Percentiles rank a stretch among this genome's conserved stretches.
These are phyloP conservation scores for Fusarium verrucosum DNA, from an alignment of 2,329 filamentous ascomycete genomes.

Conservation along the genomic window DNA sequence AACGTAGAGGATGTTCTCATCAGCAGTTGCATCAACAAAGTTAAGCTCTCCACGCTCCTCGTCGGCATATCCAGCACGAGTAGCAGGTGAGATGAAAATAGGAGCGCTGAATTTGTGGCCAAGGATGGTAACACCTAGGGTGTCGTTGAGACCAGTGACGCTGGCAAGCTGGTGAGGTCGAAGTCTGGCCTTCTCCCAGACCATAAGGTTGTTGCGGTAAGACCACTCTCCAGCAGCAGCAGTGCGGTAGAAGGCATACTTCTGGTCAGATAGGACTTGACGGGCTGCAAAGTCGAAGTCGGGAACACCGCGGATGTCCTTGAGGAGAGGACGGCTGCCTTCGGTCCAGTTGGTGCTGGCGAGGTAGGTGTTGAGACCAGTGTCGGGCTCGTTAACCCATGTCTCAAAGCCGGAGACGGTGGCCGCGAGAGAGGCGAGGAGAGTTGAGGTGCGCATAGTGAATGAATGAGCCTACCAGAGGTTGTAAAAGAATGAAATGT, in stretches of 20 bases:
- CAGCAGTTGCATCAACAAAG: constrained; percentile 56
- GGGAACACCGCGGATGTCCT: constrained; percentile 55
- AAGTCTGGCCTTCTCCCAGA: constrained; percentile 57
- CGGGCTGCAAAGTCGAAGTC: constrained; percentile 62
- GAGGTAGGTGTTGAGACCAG: constrained; percentile 46
- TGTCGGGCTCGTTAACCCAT: constrained; percentile 51
- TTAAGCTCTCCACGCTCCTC: constrained; percentile 56
- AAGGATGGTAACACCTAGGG: constrained; percentile 54
- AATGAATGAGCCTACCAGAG: constrained; percentile 16
- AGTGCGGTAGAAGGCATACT: constrained; percentile 61
- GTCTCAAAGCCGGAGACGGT: constrained; percentile 44
- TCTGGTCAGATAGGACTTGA: constrained; percentile 52
- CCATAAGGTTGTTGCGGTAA: constrained; percentile 62
- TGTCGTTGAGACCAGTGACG: constrained; percentile 50
- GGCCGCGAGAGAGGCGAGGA: constrained; percentile 36
- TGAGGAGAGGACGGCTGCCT: constrained; percentile 51
- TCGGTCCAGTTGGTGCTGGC: constrained; percentile 46
- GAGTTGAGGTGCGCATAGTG: constrained; percentile 29
- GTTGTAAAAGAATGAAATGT: constrained; percentile 20
- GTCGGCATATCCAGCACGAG: constrained; percentile 55
- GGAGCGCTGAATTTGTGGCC: constrained; percentile 59
- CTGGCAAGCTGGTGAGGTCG: constrained; percentile 49
- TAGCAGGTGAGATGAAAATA: constrained; percentile 60
- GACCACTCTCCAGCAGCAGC: constrained; percentile 60
- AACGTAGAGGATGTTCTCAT: constrained; percentile 58